Percentiles rank a stretch among this genome's conserved stretches.
Conservation (phyloP, 306 rosid species). For the Begonia masoniana region DNA sequence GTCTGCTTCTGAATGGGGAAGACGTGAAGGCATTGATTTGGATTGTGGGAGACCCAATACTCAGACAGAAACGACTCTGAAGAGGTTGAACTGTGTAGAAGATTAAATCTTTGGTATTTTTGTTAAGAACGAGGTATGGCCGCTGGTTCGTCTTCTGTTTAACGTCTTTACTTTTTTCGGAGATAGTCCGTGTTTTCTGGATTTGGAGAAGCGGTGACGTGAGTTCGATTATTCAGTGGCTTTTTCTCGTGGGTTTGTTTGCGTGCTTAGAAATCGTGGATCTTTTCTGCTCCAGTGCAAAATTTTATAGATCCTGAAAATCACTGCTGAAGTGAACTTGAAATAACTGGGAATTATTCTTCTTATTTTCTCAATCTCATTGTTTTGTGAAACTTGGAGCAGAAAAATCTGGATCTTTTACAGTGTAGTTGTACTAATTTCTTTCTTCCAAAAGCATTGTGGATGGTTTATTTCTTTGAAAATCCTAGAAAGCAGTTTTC, state of each 20-base stretch:
- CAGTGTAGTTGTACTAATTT: background rate
- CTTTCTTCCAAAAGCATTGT: background rate
- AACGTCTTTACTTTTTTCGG: too few species aligned
- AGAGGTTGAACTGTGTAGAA: background rate
- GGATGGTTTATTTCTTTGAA: background rate
- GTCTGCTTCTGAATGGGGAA: background rate
- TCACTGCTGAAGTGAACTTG: background rate
- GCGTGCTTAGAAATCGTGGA: background rate
- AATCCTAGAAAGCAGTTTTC: too few species aligned
- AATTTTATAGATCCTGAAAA: background rate
- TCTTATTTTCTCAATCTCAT: too few species aligned
- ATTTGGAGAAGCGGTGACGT: background rate
- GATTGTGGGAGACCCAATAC: background rate
- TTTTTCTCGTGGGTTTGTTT: background rate
- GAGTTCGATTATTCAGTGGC: background rate
- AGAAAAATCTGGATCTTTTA: background rate
- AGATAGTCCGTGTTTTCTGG: background rate
- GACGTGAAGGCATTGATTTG: background rate
- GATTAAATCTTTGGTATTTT: background rate
- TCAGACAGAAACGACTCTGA: background rate
- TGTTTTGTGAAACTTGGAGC: too few species aligned
- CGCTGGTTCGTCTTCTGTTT: background rate
- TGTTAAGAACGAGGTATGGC: slow-evolving; percentile 3
- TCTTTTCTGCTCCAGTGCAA: background rate
- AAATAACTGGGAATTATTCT: too few species aligned